Evolutionary conservation across 2,329 filamentous ascomycete species (phyloP).

Genomic region (Claviceps pazoutovae): DNA sequence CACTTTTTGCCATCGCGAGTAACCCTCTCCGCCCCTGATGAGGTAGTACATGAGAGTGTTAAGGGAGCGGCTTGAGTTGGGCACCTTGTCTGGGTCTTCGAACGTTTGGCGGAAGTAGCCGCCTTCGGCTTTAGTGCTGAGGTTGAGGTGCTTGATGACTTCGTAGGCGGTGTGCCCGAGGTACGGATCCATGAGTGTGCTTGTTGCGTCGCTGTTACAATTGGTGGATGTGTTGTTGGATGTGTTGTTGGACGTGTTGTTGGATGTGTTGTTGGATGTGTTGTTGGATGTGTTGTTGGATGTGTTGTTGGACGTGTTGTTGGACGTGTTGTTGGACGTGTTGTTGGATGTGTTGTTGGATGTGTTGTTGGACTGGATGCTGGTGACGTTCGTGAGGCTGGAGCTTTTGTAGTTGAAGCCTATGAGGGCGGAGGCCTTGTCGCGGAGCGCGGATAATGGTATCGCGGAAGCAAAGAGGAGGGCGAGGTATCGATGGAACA

Average conservation of each 20-base stretch:
- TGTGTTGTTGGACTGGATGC: background rate
- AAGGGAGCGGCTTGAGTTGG: slow-evolving; percentile 20
- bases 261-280: too few relatives aligned
- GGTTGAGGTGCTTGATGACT: slow-evolving; percentile 26
- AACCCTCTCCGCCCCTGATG: slow-evolving; percentile 26
- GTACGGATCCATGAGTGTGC: background rate
- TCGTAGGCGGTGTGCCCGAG: slow-evolving; percentile 19
- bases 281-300: too few relatives aligned
- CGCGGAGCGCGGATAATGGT: too few relatives aligned
- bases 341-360: too few relatives aligned
- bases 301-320: too few relatives aligned
- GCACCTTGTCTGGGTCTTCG: slow-evolving; percentile 18
- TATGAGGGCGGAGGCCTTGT: too few relatives aligned
- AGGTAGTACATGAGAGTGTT: slow-evolving; percentile 41
- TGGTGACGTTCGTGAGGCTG: too few relatives aligned
- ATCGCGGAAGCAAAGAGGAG: too few relatives aligned
- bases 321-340: background rate
- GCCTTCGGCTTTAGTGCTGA: slow-evolving; percentile 31
- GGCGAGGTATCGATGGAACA: too few relatives aligned
- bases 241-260: too few relatives aligned
- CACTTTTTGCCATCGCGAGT: slow-evolving; percentile 34
- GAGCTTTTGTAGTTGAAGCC: too few relatives aligned
- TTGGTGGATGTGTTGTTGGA: background rate
- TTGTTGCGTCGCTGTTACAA: background rate
- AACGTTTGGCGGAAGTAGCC: slow-evolving; percentile 36